phyloP scores from a whole-genome alignment of 805 yeast species.

The Ogataea naganishii region DNA sequence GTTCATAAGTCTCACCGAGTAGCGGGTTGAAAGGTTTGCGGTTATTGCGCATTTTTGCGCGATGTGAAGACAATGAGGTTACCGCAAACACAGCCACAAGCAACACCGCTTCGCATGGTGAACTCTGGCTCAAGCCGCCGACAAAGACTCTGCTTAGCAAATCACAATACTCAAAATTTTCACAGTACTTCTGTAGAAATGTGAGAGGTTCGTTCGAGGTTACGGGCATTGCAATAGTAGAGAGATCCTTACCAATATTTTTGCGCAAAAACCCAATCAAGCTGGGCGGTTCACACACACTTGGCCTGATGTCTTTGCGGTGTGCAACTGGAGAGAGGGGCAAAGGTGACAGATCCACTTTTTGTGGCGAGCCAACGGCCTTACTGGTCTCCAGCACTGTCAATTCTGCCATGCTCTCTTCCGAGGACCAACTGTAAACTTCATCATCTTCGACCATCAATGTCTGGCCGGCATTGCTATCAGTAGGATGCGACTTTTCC shows the following conservation, averaged over 20 bases:
- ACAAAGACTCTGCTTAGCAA: constrained; percentile 56
- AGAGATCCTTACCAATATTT: constrained; percentile 86
- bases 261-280: constrained; percentile 72
- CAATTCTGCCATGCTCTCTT: background rate
- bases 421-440: too few relatives aligned
- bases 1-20: constrained; percentile 87
- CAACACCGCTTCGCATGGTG: constrained; percentile 38
- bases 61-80: constrained; percentile 57
- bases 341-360: constrained; percentile 55
- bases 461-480: too few relatives aligned
- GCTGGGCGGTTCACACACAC: constrained; percentile 71
- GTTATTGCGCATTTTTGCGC: constrained; percentile 66
- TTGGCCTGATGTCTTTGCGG: constrained; percentile 48
- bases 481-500: too few relatives aligned
- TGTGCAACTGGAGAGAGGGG: constrained; percentile 44
- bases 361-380: too few relatives aligned
- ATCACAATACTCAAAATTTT: constrained; percentile 66
- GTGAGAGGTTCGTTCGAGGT: constrained; percentile 88
- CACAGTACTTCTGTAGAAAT: constrained; percentile 71
- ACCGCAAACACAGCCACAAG: constrained; percentile 78
- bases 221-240: constrained; percentile 87
- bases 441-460: too few relatives aligned
- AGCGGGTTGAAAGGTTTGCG: constrained; percentile 95
- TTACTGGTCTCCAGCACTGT: constrained; percentile 1
- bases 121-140: constrained; percentile 34